phyloP scores from a whole-genome alignment of 106 monocot genomes.

The Alisma plantagoaquatica region DNA sequence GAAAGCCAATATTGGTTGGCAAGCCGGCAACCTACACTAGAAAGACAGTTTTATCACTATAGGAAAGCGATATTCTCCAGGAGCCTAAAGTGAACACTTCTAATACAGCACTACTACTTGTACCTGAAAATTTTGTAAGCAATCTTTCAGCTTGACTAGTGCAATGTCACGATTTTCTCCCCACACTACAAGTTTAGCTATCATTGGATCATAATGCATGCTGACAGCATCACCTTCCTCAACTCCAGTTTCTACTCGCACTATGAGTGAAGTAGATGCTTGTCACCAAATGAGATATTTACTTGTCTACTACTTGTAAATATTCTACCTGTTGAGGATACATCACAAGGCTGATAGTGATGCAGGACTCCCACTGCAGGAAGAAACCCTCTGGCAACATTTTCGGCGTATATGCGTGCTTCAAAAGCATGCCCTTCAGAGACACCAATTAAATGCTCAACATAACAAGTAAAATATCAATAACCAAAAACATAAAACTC shows the following conservation, averaged over 20 bases:
- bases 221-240: conserved; percentile 81
- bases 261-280: conserved; percentile 15
- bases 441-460: neutral
- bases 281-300: neutral
- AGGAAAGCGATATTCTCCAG: no score
- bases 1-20: conserved; percentile 91
- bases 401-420: conserved; percentile 99
- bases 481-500: no score
- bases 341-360: conserved; percentile 58
- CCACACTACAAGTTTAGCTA: conserved; percentile 99
- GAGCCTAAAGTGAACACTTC: no score
- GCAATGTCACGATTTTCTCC: conserved; percentile 82
- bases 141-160: conserved; percentile 68
- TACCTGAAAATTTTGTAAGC: conserved; percentile 88
- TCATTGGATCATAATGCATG: conserved; percentile 99
- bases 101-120: no score
- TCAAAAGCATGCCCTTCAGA: conserved; percentile 90
- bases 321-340: conserved; percentile 51
- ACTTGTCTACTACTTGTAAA: neutral
- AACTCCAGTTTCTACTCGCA: conserved; percentile 96
- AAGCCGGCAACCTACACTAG: conserved; percentile 94
- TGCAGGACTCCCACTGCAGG: conserved; percentile 88
- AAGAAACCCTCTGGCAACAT: conserved; percentile 91
- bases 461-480: no score
- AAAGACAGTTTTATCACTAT: no score